phyloP scores from a whole-genome alignment of 2,329 filamentous ascomycete genomes.

The Macrophomina phaseolina region DNA sequence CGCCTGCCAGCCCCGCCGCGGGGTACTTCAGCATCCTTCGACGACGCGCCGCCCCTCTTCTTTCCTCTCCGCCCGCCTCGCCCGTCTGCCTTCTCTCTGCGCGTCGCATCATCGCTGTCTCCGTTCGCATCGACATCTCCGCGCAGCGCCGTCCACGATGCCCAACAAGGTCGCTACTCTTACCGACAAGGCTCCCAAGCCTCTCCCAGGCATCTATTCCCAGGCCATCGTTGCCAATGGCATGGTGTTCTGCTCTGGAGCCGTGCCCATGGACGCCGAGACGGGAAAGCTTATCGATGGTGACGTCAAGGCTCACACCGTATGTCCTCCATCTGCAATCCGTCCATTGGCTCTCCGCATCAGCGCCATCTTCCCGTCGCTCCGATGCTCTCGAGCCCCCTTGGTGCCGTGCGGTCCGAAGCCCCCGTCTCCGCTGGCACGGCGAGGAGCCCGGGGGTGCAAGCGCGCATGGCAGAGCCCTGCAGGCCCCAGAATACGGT shows the following conservation, averaged over 20 bases:
- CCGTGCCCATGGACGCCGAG: constrained; percentile 15
- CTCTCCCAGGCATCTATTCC: constrained; percentile 23
- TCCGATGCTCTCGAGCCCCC: no score
- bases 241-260: constrained; percentile 26
- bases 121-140: background rate
- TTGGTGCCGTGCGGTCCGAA: no score
- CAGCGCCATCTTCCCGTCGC: no score
- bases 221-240: constrained; percentile 27
- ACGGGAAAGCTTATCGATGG: constrained; percentile 26
- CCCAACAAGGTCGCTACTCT: constrained; percentile 24
- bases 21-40: background rate
- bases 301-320: constrained; percentile 22
- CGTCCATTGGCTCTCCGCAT: no score
- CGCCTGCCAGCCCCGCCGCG: background rate
- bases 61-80: background rate
- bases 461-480: background rate
- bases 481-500: background rate
- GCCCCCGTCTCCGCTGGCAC: no score
- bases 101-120: no score
- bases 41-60: background rate
- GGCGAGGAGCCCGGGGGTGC: no score
- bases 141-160: background rate
- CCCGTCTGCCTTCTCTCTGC: no score
- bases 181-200: constrained; percentile 26
- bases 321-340: background rate